Percentiles rank a stretch among this genome's conserved stretches.
These are phyloP conservation scores for Verticillium isaacii DNA, from an alignment of 2,329 filamentous ascomycete species.

Conservation along the genomic window DNA sequence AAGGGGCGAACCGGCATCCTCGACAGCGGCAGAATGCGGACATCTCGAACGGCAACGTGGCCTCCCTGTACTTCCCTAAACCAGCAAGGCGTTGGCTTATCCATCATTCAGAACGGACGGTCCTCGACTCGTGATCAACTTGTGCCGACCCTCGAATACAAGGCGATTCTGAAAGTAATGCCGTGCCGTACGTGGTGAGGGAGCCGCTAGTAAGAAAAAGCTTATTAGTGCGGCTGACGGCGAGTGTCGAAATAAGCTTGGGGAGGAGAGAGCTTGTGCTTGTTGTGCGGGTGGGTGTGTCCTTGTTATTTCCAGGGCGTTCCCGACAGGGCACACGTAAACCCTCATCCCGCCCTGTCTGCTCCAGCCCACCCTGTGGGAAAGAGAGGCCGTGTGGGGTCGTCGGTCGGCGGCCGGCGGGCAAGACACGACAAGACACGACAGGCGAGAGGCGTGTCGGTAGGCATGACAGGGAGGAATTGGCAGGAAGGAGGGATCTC, in stretches of 20 bases:
- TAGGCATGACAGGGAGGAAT: background rate
- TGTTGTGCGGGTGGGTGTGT: background rate
- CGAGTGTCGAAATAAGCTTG: conserved; percentile 15
- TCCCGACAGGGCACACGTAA: conserved; percentile 1
- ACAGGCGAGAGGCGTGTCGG: background rate
- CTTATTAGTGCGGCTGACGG: background rate
- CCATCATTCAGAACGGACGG: too few species aligned
- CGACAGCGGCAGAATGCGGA: too few species aligned
- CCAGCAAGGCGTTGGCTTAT: too few species aligned
- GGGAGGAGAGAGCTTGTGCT: background rate
- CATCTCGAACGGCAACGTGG: too few species aligned
- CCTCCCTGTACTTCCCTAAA: too few species aligned
- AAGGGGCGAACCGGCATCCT: too few species aligned
- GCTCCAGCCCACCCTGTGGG: background rate
- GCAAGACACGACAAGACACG: background rate
- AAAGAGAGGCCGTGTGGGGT: background rate
- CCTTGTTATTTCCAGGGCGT: background rate
- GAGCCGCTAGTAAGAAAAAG: background rate
- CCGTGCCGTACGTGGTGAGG: background rate
- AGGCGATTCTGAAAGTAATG: background rate
- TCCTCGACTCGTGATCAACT: background rate
- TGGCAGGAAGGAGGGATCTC: background rate
- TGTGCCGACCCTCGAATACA: background rate
- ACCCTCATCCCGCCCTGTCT: conserved; percentile 1
- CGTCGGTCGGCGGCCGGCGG: background rate